A percentile compares a stretch with the other conserved stretches of the same genome.
phyloP scores from a whole-genome alignment of 108 stramenopile genomes.

The Nitzschia sp. region DNA sequence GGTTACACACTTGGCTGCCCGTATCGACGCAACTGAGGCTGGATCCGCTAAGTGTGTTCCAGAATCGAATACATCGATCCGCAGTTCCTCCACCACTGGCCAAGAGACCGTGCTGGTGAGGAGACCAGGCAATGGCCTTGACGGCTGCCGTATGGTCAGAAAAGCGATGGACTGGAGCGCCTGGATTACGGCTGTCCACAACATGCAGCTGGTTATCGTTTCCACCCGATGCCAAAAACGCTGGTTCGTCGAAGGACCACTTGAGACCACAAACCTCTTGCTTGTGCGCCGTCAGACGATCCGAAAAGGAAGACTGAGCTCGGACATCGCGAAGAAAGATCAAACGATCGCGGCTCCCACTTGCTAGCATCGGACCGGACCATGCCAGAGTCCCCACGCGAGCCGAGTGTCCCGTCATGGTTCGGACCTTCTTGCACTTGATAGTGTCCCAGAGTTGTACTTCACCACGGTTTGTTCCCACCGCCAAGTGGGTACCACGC shows the following conservation, averaged over 20 bases:
- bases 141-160: constrained; percentile 97
- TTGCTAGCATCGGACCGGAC: constrained; percentile 86
- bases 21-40: constrained; percentile 92
- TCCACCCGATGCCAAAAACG: constrained; percentile 92
- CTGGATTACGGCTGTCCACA: constrained; percentile 89
- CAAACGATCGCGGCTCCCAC: constrained; percentile 90
- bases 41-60: constrained; percentile 93
- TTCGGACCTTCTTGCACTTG: constrained; percentile 78
- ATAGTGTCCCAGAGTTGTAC: constrained; percentile 94
- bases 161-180: constrained; percentile 64
- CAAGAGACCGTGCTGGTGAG: constrained; percentile 96
- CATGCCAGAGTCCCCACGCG: constrained; percentile 94
- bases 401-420: constrained; percentile 85
- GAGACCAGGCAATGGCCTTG: constrained; percentile 99
- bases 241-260: constrained; percentile 94
- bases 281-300: constrained; percentile 82
- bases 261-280: constrained; percentile 98
- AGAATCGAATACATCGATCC: constrained; percentile 97
- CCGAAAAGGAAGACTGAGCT: constrained; percentile 54
- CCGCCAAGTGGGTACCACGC: constrained; percentile 89
- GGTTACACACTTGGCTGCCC: constrained; percentile 97
- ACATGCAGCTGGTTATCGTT: constrained; percentile 98
- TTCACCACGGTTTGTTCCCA: constrained; percentile 87
- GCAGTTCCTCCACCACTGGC: constrained; percentile 99
- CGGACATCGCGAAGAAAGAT: constrained; percentile 94